These are phyloP conservation scores for Platanthera zijinensis DNA, from an alignment of 106 monocot species.

Conservation along the genomic window DNA sequence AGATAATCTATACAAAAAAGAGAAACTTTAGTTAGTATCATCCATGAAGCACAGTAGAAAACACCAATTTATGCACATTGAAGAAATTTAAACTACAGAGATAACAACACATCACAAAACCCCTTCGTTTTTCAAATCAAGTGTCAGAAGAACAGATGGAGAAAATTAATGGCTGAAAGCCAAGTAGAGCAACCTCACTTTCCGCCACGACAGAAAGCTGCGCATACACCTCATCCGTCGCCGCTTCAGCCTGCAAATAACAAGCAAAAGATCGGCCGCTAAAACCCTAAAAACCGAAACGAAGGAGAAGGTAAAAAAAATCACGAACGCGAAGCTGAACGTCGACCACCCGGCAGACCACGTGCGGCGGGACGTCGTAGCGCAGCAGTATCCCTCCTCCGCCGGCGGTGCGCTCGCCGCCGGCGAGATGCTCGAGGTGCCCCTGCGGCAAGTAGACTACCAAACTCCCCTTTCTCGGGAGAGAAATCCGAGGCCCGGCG, in stretches of 20 bases:
- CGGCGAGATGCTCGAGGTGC: slow-evolving; percentile 60
- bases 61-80: neutral
- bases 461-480: slow-evolving; percentile 72
- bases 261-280: neutral
- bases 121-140: neutral
- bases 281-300: neutral
- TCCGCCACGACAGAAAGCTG: slow-evolving; percentile 68
- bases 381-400: slow-evolving; percentile 6
- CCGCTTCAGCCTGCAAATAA: slow-evolving; percentile 58
- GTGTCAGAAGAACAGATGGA: neutral
- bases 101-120: neutral
- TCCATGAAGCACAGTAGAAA: neutral
- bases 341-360: slow-evolving; percentile 80
- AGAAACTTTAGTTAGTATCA: neutral
- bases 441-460: slow-evolving; percentile 96
- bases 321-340: slow-evolving; percentile 64
- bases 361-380: slow-evolving; percentile 59
- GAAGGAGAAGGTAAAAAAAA: neutral
- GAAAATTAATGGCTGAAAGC: neutral
- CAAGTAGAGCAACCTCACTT: slow-evolving; percentile 34
- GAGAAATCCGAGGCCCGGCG: slow-evolving; percentile 69
- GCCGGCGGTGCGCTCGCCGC: neutral
- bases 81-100: neutral
- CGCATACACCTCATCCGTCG: slow-evolving; percentile 82
- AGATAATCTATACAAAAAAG: neutral